Percentiles rank a stretch among this genome's conserved stretches.
phyloP scores from a whole-genome alignment of 1,139 yeast genomes.

The Protomyces inouyei region DNA sequence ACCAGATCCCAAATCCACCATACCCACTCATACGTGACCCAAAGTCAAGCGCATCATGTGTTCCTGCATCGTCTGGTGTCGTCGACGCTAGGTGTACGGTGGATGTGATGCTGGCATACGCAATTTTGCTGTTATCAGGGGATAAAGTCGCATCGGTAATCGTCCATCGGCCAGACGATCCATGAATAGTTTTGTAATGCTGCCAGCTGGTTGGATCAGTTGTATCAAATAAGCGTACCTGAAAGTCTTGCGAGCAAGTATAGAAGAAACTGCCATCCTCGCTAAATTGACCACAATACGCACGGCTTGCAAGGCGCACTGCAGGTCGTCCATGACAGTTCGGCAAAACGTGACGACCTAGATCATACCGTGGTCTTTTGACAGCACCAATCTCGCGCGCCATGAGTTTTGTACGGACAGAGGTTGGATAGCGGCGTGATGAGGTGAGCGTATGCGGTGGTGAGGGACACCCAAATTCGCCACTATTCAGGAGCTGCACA shows the following conservation, averaged over 20 bases:
- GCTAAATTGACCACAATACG: conserved; percentile 38
- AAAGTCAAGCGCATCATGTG: conserved; percentile 30
- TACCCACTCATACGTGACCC: conserved; percentile 17
- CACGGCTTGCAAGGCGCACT: conserved; percentile 34
- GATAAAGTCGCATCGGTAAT: conserved; percentile 38
- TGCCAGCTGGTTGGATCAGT: conserved; percentile 32
- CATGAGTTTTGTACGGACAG: conserved; percentile 28
- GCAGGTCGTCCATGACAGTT: conserved; percentile 24
- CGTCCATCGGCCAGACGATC: conserved; percentile 37
- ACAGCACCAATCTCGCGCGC: conserved; percentile 28
- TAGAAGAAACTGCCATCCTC: conserved; percentile 36
- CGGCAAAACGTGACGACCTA: conserved; percentile 30
- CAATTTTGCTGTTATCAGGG: conserved; percentile 34
- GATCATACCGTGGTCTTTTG: conserved; percentile 27
- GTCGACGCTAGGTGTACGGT: conserved; percentile 33
- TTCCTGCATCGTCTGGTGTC: conserved; percentile 29
- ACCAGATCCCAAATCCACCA: conserved; percentile 32
- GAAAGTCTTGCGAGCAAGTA: conserved; percentile 37
- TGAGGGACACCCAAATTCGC: conserved; percentile 30
- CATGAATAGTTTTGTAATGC: conserved; percentile 31
- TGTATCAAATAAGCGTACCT: conserved; percentile 35
- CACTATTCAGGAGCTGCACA: conserved; percentile 30
- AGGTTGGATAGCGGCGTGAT: conserved; percentile 29
- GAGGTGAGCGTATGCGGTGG: conserved; percentile 24
- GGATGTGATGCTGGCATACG: conserved; percentile 34